Conservation (phyloP, 2,329 filamentous ascomycete species). For the Fusarium coicis region DNA sequence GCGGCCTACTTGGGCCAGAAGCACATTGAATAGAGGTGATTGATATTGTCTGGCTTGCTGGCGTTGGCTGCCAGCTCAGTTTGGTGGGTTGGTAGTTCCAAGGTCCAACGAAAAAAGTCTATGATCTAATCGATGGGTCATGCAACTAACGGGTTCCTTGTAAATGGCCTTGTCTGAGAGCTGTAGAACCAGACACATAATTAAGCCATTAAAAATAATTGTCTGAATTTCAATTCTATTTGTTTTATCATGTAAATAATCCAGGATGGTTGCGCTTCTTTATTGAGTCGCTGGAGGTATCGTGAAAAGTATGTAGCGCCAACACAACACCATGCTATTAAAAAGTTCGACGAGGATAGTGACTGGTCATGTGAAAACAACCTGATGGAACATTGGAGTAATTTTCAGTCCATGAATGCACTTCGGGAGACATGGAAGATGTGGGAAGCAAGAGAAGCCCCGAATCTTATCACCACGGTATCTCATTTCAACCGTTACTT, state of each 20-base stretch:
- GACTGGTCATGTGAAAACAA: background rate
- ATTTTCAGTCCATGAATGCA: background rate
- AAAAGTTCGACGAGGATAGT: background rate
- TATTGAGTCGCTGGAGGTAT: background rate
- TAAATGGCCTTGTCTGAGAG: background rate
- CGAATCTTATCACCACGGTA: background rate
- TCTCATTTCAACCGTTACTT: slow-evolving; percentile 5
- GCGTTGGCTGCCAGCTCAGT: slow-evolving; percentile 33
- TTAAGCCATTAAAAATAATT: too few species aligned
- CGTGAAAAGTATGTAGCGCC: background rate
- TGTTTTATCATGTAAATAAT: background rate
- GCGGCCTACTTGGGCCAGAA: slow-evolving; percentile 36
- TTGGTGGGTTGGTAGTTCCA: slow-evolving; percentile 19
- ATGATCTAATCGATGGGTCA: slow-evolving; percentile 43
- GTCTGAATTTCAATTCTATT: background rate
- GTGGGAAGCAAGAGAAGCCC: background rate
- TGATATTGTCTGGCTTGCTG: slow-evolving; percentile 23
- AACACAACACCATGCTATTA: slow-evolving; percentile 2
- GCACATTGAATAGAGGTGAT: slow-evolving; percentile 37
- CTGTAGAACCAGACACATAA: background rate
- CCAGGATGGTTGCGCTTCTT: background rate
- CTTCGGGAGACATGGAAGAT: background rate
- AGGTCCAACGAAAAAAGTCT: slow-evolving; percentile 32
- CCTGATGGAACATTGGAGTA: background rate
- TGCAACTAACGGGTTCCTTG: slow-evolving; percentile 48